phyloP scores from a whole-genome alignment of 225 moss, liverwort and hornwort species.

The Bryoerythrophyllum caledonicum region DNA sequence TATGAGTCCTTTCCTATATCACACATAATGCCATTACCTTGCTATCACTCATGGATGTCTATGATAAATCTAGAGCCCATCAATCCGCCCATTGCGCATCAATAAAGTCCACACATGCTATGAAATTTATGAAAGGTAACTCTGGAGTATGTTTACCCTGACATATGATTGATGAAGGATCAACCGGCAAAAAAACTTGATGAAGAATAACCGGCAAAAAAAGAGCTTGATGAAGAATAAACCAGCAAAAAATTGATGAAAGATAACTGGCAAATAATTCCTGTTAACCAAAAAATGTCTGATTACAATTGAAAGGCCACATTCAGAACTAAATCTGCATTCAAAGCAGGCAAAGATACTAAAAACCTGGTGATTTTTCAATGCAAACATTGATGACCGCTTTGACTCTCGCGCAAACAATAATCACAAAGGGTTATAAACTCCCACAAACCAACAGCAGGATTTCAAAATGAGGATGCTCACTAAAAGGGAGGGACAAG shows the following conservation, averaged over 20 bases:
- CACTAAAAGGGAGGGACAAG: slow-evolving; percentile 23
- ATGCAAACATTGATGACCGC: not conserved
- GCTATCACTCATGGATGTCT: not conserved
- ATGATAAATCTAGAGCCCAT: too few species aligned
- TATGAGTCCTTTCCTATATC: not conserved
- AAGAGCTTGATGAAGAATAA: too few species aligned
- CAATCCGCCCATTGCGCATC: not conserved
- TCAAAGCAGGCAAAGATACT: not conserved
- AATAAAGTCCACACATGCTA: not conserved
- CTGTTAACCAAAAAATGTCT: too few species aligned
- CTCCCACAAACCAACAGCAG: slow-evolving; percentile 5
- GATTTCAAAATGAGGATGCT: slow-evolving; percentile 17
- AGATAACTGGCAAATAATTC: too few species aligned
- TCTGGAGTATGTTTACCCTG: not conserved
- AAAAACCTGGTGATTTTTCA: too few species aligned
- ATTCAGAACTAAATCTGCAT: not conserved
- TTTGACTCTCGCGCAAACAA: not conserved
- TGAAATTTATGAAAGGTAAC: not conserved
- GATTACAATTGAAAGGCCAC: not conserved
- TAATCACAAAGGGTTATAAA: not conserved
- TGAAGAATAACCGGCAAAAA: too few species aligned
- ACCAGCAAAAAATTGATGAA: too few species aligned
- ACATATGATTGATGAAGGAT: not conserved
- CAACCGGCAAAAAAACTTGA: too few species aligned
- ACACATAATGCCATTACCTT: not conserved